phyloP scores from a whole-genome alignment of 2,329 filamentous ascomycete species.

The Nannizzia gypsea region DNA sequence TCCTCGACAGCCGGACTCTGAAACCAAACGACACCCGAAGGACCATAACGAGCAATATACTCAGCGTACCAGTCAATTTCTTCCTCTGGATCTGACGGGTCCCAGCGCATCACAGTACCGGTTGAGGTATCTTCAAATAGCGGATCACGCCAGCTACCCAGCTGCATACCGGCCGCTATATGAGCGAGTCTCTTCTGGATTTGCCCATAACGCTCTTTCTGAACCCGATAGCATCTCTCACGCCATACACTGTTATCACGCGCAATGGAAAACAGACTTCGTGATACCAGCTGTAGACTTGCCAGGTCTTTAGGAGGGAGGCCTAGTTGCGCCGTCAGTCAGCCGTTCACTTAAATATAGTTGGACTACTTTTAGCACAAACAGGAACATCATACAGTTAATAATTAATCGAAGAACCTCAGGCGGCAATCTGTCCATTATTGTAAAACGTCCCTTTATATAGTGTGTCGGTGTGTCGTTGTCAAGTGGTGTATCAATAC shows the following conservation, averaged over 20 bases:
- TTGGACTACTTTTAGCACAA: background rate
- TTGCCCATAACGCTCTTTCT: background rate
- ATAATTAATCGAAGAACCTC: slow-evolving; percentile 55
- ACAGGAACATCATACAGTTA: slow-evolving; percentile 39
- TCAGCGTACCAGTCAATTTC: slow-evolving; percentile 75
- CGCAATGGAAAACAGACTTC: slow-evolving; percentile 51
- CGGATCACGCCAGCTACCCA: background rate
- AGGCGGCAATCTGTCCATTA: slow-evolving; percentile 48
- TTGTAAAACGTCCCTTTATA: background rate
- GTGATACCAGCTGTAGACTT: slow-evolving; percentile 57
- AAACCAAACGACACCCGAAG: slow-evolving; percentile 65
- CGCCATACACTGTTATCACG: slow-evolving; percentile 72
- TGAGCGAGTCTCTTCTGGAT: background rate
- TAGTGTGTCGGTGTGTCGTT: background rate
- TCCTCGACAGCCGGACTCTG: slow-evolving; percentile 42
- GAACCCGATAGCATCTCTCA: slow-evolving; percentile 54
- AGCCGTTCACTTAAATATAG: too few species aligned
- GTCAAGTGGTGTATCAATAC: too few species aligned
- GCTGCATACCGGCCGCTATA: too few species aligned
- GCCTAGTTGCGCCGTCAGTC: slow-evolving; percentile 31
- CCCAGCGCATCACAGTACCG: slow-evolving; percentile 44
- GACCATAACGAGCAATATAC: slow-evolving; percentile 70
- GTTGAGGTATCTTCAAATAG: background rate
- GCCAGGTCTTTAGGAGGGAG: slow-evolving; percentile 55
- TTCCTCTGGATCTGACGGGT: slow-evolving; percentile 62